Base-by-base conservation (phyloP, 2,329 filamentous ascomycete species). In the Sporothrix sp. region DNA sequence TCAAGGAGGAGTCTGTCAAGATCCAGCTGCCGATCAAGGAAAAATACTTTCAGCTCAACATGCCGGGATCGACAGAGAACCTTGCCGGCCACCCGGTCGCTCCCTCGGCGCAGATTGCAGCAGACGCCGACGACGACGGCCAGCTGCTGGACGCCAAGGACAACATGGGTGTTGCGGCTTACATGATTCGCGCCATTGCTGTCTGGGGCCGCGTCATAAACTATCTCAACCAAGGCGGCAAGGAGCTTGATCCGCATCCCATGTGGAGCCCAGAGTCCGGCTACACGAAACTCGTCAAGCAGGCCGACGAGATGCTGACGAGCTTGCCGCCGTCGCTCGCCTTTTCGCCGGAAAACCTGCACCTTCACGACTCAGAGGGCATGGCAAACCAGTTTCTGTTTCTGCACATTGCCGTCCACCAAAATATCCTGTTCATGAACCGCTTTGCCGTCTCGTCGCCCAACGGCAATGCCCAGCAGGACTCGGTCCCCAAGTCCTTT, bases 121-220 rank as follows among this genome's bases (percentile, higher is more conserved):
- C 86, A 1, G 76, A 78, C 3, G 80, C 83, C 54, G 72, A 74
- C 3, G 78, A 84, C 39, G 76, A 79, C n/a, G 81, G 78, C 3
- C 79, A 84, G 55, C 64, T 82, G 16, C 74, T 75, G 21, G 77
- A 87, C 57, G 74, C 84, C 1, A 81, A 76, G 59, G 82, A 86
- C 7, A 96, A 95, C 61, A 95, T 97, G 89, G 93, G 91, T 2
- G 88, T 95, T 4, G 85, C 89, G 2, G 89, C 91, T 10, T 95
- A 94, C 65, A 85, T 93, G 61, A 85, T 97, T 55, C 82, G 87
- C 18, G 76, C 84, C 2, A 86, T 97, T 54, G 81, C 89, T 2
- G 72, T 95, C 28, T 97, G 91, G 90, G 93, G 93, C 5, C 82
- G 83, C 44, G 83, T 96, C 44, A 85, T 95, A 59, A 84, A 84